Percentiles rank a stretch among this genome's conserved stretches.
Evolutionary conservation across 192 early-diverging fungal genomes (phyloP).

Genomic region (Linnemannia elongata): DNA sequence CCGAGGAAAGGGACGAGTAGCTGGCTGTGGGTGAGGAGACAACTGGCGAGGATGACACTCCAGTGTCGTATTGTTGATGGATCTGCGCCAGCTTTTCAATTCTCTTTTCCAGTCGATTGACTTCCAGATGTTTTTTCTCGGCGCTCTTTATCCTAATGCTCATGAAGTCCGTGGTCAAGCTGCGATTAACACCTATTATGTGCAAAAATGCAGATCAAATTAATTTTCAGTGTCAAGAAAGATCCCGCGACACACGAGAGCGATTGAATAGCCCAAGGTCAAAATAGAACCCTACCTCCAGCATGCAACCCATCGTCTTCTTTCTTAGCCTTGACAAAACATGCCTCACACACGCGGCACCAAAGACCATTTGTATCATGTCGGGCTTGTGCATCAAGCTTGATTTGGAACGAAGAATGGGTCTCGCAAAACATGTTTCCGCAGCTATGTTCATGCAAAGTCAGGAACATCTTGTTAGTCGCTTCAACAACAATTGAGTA

Average conservation of each 20-base stretch:
- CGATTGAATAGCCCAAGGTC: background rate
- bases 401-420: slow-evolving; percentile 70
- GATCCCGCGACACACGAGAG: background rate
- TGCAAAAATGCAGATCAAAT: background rate
- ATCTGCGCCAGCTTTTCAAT: slow-evolving; percentile 73
- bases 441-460: slow-evolving; percentile 59
- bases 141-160: slow-evolving; percentile 65
- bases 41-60: slow-evolving; percentile 10
- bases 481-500: background rate
- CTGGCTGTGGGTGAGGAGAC: slow-evolving; percentile 26
- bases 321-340: slow-evolving; percentile 55
- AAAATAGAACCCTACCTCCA: slow-evolving; percentile 48
- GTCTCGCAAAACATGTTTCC: slow-evolving; percentile 73
- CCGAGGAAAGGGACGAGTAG: slow-evolving; percentile 27
- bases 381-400: slow-evolving; percentile 68
- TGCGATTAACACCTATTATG: slow-evolving; percentile 60
- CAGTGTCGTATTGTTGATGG: slow-evolving; percentile 20
- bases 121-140: slow-evolving; percentile 74
- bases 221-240: background rate
- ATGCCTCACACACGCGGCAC: slow-evolving; percentile 73
- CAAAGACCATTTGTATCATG: slow-evolving; percentile 72
- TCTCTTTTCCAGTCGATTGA: slow-evolving; percentile 80
- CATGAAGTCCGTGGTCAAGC: slow-evolving; percentile 64
- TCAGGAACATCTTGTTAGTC: background rate
- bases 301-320: slow-evolving; percentile 57